phyloP scores from a whole-genome alignment of 768 basidiomycete species.

The Lactarius psammicola region DNA sequence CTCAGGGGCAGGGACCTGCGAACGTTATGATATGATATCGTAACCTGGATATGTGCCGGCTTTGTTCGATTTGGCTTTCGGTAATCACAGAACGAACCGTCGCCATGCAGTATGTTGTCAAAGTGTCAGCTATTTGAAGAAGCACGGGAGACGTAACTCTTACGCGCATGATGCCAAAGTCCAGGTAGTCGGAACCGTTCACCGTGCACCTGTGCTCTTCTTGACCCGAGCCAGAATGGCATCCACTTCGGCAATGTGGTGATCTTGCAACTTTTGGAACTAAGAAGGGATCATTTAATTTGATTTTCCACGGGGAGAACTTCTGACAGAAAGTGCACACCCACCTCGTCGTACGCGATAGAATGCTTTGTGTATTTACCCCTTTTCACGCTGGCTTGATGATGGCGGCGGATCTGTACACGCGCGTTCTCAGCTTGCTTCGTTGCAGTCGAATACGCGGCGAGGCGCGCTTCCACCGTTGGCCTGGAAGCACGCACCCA shows the following conservation, averaged over 20 bases:
- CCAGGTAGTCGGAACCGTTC: background rate
- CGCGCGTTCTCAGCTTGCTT: constrained; percentile 74
- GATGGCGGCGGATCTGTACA: constrained; percentile 70
- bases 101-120: background rate
- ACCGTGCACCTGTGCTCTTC: constrained; percentile 46
- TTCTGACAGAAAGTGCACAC: constrained; percentile 28
- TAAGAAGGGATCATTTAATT: constrained; percentile 32
- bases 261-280: constrained; percentile 76
- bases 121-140: background rate
- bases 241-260: constrained; percentile 62
- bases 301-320: background rate
- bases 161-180: background rate
- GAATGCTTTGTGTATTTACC: constrained; percentile 70
- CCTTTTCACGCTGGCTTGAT: constrained; percentile 62
- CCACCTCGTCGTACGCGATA: constrained; percentile 66
- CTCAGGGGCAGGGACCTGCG: constrained; percentile 2
- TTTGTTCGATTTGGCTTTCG: background rate
- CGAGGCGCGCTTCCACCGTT: constrained; percentile 67
- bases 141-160: background rate
- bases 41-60: background rate
- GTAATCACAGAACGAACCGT: background rate
- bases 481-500: constrained; percentile 46
- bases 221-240: constrained; percentile 61
- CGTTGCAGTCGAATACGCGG: constrained; percentile 52
- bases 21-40: background rate